Percentiles rank a stretch among this genome's conserved stretches.
Conservation (phyloP, 768 basidiomycete genomes). For the Kwoniella sp. region DNA sequence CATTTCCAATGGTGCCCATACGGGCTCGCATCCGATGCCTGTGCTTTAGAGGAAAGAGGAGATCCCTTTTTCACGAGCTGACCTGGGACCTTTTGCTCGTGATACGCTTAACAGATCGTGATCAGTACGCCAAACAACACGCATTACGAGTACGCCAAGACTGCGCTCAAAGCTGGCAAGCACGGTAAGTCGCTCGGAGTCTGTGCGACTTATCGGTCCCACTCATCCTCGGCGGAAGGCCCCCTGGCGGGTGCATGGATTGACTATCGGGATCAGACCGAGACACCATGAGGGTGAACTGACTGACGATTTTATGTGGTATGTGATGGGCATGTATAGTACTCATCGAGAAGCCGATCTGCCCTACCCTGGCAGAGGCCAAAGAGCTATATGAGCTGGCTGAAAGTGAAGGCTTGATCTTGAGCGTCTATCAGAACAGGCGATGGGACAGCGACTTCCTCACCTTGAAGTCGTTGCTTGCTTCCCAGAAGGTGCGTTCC, state of each 20-base stretch:
- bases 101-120: conserved; percentile 56
- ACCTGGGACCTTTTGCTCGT: neutral
- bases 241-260: neutral
- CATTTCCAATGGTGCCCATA: too few relatives aligned
- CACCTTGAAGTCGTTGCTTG: conserved; percentile 44
- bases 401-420: conserved; percentile 31
- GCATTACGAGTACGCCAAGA: conserved; percentile 41
- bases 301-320: too few relatives aligned
- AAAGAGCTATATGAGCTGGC: conserved; percentile 41
- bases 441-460: conserved; percentile 54
- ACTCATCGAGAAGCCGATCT: conserved; percentile 49
- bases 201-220: conserved; percentile 60
- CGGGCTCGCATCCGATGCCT: too few relatives aligned
- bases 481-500: conserved; percentile 58
- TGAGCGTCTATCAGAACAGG: conserved; percentile 52
- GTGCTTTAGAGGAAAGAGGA: too few relatives aligned
- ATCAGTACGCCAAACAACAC: conserved; percentile 45
- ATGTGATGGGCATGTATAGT: too few relatives aligned
- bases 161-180: conserved; percentile 36
- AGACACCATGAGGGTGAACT: too few relatives aligned
- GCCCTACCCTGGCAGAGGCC: conserved; percentile 39
- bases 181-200: conserved; percentile 32
- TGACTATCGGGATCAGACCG: too few relatives aligned
- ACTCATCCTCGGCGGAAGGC: too few relatives aligned
- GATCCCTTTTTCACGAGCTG: too few relatives aligned